A percentile compares a stretch with the other conserved stretches of the same genome.
phyloP scores from a whole-genome alignment of 768 basidiomycete species.

The Pisolithus sp. region DNA sequence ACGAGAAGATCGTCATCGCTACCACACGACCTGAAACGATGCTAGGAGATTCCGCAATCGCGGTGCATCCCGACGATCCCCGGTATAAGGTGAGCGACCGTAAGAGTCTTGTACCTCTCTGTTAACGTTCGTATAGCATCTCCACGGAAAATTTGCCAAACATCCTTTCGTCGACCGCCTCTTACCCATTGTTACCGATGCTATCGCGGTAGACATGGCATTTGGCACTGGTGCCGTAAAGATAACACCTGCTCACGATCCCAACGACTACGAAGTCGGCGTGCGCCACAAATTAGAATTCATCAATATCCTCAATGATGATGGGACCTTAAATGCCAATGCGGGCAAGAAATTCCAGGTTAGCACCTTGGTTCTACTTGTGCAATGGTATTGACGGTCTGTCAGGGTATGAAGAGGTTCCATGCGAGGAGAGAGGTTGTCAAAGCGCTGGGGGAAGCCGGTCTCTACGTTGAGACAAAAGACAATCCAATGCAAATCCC shows the following conservation, averaged over 20 bases:
- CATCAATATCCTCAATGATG: conserved; percentile 92
- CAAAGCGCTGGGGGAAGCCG: conserved; percentile 74
- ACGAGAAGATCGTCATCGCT: conserved; percentile 88
- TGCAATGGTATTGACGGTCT: neutral
- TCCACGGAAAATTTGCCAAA: conserved; percentile 85
- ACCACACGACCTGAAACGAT: conserved; percentile 99
- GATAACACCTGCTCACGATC: conserved; percentile 97
- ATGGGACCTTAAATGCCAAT: conserved; percentile 91
- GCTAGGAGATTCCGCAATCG: conserved; percentile 96
- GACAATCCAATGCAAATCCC: conserved; percentile 98
- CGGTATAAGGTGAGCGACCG: conserved; percentile 62
- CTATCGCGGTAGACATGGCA: conserved; percentile 81
- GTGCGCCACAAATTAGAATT: conserved; percentile 82
- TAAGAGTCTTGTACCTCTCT: neutral
- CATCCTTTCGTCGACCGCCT: conserved; percentile 88
- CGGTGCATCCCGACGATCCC: conserved; percentile 89
- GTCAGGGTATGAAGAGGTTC: conserved; percentile 95
- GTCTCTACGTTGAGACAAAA: conserved; percentile 83
- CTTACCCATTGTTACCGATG: conserved; percentile 83
- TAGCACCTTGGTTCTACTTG: neutral
- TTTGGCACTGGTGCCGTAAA: conserved; percentile 99
- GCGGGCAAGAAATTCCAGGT: conserved; percentile 76
- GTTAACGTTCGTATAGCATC: conserved; percentile 44
- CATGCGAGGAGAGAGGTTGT: conserved; percentile 83
- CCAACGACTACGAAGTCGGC: conserved; percentile 95